Conservation (phyloP, 2,329 filamentous ascomycete genomes). For the Pseudocercospora crystallina region DNA sequence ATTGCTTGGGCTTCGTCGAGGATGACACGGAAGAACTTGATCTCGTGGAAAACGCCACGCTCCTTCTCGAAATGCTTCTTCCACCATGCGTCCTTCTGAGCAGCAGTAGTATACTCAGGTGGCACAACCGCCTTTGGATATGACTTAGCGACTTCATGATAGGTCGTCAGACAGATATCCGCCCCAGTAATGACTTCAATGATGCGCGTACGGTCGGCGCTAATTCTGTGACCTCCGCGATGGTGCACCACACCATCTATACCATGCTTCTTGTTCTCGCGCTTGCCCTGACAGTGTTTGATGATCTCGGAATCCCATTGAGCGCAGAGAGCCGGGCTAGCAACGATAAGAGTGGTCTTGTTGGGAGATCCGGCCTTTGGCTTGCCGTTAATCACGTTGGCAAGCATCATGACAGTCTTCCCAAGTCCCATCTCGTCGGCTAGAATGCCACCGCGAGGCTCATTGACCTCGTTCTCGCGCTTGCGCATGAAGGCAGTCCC, state of each 20-base stretch:
- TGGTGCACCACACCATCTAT: conserved; percentile 20
- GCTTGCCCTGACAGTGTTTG: conserved; percentile 22
- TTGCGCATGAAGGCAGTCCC: conserved; percentile 56
- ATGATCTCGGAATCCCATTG: conserved; percentile 41
- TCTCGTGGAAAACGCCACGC: conserved; percentile 40
- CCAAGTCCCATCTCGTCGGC: conserved; percentile 99
- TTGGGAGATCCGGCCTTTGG: conserved; percentile 17
- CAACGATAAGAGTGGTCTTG: conserved; percentile 46
- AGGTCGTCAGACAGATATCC: conserved; percentile 44
- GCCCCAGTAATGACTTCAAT: conserved; percentile 13
- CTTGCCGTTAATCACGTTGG: conserved; percentile 46
- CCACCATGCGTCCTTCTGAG: conserved; percentile 44
- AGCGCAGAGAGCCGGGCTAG: conserved; percentile 38
- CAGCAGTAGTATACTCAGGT: conserved; percentile 36
- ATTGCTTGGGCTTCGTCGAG: conserved; percentile 97
- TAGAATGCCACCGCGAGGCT: conserved; percentile 69
- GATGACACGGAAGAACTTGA: conserved; percentile 57
- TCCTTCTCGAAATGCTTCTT: conserved; percentile 30
- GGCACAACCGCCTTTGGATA: conserved; percentile 45
- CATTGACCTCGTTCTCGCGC: conserved; percentile 43
- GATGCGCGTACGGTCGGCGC: conserved; percentile 2
- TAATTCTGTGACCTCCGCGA: conserved; percentile 17
- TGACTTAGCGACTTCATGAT: conserved; percentile 41
- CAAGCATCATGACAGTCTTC: conserved; percentile 73
- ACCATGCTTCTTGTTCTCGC: conserved; percentile 23